Evolutionary conservation across 2,329 filamentous ascomycete genomes (phyloP).

Genomic region (Xylaria sp.): DNA sequence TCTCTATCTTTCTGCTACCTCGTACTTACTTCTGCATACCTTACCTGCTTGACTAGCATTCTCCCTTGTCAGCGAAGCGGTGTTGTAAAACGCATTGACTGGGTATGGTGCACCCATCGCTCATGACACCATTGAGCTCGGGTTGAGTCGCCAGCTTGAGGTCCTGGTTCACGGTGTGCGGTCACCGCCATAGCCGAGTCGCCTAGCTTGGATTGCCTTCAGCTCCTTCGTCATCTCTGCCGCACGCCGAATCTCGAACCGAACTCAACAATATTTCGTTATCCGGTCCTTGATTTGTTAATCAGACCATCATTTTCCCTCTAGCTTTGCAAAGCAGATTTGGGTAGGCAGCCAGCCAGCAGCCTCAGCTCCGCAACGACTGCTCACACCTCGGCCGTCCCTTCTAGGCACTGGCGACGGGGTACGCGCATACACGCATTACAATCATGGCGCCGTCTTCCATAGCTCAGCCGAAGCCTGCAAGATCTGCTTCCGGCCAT

Average conservation of each 20-base stretch:
- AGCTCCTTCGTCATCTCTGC: constrained; percentile 24
- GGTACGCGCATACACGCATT: constrained; percentile 7
- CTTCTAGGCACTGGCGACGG: constrained; percentile 22
- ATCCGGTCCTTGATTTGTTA: constrained; percentile 7
- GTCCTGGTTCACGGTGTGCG: constrained; percentile 38
- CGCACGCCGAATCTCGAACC: constrained; percentile 42
- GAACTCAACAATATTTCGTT: constrained; percentile 28
- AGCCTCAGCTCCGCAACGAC: constrained; percentile 15
- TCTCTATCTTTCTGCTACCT: constrained; percentile 22
- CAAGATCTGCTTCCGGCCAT: constrained; percentile 42
- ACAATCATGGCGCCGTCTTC: constrained; percentile 46
- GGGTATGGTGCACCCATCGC: constrained; percentile 42
- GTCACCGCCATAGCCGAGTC: constrained; percentile 36
- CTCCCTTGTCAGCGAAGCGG: constrained; percentile 4
- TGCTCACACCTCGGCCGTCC: constrained; percentile 9
- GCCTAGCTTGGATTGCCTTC: constrained; percentile 33
- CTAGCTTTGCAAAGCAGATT: constrained; percentile 11
- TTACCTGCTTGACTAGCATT: constrained; percentile 19
- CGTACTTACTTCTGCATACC: constrained; percentile 13
- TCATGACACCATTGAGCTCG: constrained; percentile 45
- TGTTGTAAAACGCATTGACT: constrained; percentile 23
- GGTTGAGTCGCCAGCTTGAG: constrained; percentile 46
- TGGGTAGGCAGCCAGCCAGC: not conserved
- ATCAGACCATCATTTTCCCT: constrained; percentile 8
- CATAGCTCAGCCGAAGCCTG: constrained; percentile 44